Evolutionary conservation across 495 filamentous ascomycete species (phyloP).

Genomic region (Gamarada debralockiae): DNA sequence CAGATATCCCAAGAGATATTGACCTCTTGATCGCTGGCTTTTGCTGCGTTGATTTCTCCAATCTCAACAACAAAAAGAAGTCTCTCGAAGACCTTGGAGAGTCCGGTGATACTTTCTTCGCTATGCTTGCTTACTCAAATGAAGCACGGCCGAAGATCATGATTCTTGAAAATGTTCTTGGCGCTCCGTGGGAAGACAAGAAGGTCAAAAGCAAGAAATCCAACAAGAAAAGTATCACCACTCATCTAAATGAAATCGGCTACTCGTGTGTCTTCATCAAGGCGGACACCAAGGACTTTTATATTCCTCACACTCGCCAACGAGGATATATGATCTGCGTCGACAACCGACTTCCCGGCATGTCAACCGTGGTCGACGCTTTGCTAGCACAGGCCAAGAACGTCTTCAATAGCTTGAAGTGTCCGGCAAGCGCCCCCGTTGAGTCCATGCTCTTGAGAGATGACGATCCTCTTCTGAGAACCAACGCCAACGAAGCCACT

Average conservation of each 20-base stretch:
- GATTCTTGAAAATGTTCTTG: slow-evolving; percentile 70
- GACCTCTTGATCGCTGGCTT: slow-evolving; percentile 75
- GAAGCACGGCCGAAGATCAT: slow-evolving; percentile 57
- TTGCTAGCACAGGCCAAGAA: slow-evolving; percentile 29
- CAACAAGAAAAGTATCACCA: too few relatives aligned
- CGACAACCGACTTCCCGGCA: background rate
- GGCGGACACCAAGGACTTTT: slow-evolving; percentile 72
- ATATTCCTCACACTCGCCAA: slow-evolving; percentile 73
- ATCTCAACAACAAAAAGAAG: slow-evolving; percentile 45
- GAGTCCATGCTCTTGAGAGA: slow-evolving; percentile 52
- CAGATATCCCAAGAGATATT: slow-evolving; percentile 51
- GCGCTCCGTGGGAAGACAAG: slow-evolving; percentile 54
- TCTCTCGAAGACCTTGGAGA: slow-evolving; percentile 53
- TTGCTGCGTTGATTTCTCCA: slow-evolving; percentile 73
- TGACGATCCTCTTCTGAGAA: slow-evolving; percentile 42
- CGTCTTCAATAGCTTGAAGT: slow-evolving; percentile 41
- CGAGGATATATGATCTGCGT: slow-evolving; percentile 67
- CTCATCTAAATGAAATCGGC: slow-evolving; percentile 33
- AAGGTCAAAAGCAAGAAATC: background rate
- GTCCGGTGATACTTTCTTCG: slow-evolving; percentile 66
- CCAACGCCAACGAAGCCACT: background rate
- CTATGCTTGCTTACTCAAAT: slow-evolving; percentile 54
- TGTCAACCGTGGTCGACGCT: background rate
- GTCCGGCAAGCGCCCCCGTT: slow-evolving; percentile 59
- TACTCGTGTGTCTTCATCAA: slow-evolving; percentile 46